Conservation (phyloP, 2,329 filamentous ascomycete genomes). For the Ceratocystis colombiana region DNA sequence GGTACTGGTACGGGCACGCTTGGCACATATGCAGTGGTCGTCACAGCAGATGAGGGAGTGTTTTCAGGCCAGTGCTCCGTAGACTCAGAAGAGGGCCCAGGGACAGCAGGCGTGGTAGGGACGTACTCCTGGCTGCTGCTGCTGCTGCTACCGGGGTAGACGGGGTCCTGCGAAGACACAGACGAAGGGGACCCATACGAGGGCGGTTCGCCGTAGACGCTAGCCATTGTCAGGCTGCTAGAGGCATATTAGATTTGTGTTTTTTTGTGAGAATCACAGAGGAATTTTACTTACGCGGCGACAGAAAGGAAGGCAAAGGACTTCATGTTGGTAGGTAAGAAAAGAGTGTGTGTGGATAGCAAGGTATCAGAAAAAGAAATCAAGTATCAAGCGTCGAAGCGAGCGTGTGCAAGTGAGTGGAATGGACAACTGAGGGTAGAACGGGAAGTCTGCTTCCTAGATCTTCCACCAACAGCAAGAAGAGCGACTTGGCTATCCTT, state of each 20-base stretch:
- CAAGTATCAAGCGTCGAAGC: not conserved
- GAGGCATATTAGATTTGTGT: not conserved
- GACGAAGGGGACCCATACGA: not conserved
- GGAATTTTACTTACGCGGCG: constrained; percentile 15
- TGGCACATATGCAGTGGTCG: not conserved
- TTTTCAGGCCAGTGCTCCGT: not conserved
- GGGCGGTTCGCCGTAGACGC: constrained; percentile 19
- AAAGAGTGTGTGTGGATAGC: constrained; percentile 11
- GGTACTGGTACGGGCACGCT: not conserved
- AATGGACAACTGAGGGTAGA: not conserved
- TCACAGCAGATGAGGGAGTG: not conserved
- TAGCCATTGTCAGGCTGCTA: constrained; percentile 21
- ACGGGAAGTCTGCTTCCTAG: not conserved
- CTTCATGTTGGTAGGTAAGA: constrained; percentile 22
- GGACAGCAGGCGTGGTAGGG: not conserved
- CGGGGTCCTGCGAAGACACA: not conserved
- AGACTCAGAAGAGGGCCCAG: not conserved
- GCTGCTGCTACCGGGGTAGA: not conserved
- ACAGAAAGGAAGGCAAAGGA: constrained; percentile 17
- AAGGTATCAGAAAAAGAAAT: constrained; percentile 12
- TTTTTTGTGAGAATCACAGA: not conserved
- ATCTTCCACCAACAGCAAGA: not conserved
- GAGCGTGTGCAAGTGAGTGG: constrained; percentile 7
- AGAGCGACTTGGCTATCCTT: not conserved
- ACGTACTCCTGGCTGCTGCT: not conserved